A percentile compares a stretch with the other conserved stretches of the same genome.
These are phyloP conservation scores for Cyclocybe cylindracea DNA, from an alignment of 768 basidiomycete genomes.

Conservation along the genomic window DNA sequence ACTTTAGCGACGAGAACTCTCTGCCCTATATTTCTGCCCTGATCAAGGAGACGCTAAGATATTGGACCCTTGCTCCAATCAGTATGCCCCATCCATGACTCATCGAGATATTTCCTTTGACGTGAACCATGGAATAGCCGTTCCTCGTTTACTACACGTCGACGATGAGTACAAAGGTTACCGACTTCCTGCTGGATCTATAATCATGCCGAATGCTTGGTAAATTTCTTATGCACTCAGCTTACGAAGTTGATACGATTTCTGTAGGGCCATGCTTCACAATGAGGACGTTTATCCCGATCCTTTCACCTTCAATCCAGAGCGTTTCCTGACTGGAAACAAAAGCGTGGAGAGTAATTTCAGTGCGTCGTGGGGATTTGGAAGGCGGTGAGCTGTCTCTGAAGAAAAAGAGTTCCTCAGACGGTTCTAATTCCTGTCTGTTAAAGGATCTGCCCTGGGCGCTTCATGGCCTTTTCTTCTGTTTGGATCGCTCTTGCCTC, in stretches of 20 bases:
- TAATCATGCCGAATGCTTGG: conserved; percentile 29
- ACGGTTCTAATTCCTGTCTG: neutral
- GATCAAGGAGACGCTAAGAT: conserved; percentile 24
- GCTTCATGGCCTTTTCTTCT: conserved; percentile 17
- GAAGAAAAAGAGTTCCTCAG: no score
- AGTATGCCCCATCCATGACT: conserved; percentile 7
- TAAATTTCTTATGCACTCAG: neutral
- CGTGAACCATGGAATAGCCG: conserved; percentile 12
- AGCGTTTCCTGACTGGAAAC: conserved; percentile 25
- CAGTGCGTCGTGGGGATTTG: conserved; percentile 18
- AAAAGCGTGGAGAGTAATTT: conserved; percentile 5
- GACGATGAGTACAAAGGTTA: conserved; percentile 43
- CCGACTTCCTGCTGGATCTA: conserved; percentile 30
- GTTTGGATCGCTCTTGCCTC: conserved; percentile 18
- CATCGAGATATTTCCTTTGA: neutral
- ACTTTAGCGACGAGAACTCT: conserved; percentile 21
- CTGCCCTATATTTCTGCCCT: conserved; percentile 32
- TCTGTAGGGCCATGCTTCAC: conserved; percentile 30
- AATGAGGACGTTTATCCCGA: conserved; percentile 31
- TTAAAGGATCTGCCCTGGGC: conserved; percentile 24
- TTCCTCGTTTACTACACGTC: conserved; percentile 30
- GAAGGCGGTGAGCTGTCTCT: conserved; percentile 10
- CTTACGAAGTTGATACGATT: neutral
- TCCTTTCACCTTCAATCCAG: conserved; percentile 30
- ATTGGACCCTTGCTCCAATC: conserved; percentile 23